phyloP scores from a whole-genome alignment of 129 eudicot genomes.

The Tagetes erecta region DNA sequence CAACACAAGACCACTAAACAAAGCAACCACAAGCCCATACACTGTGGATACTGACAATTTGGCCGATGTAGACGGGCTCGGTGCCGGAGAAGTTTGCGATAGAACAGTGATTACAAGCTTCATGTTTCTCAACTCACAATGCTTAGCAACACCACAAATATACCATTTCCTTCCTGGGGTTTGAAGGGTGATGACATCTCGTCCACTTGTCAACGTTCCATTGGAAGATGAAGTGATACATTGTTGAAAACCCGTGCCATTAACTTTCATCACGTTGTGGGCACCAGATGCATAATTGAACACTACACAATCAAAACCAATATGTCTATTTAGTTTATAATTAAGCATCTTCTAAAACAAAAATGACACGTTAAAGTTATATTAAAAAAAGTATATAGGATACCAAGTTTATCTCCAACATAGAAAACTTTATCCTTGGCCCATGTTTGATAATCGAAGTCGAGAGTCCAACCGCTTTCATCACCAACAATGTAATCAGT shows the following conservation, averaged over 20 bases:
- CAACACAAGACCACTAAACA: slow-evolving; percentile 1
- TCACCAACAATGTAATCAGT: slow-evolving; percentile 38
- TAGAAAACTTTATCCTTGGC: slow-evolving; percentile 37
- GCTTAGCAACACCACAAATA: slow-evolving; percentile 44
- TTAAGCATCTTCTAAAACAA: not conserved
- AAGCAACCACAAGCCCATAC: slow-evolving; percentile 8
- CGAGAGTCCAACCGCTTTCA: slow-evolving; percentile 37
- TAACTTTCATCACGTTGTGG: slow-evolving; percentile 45
- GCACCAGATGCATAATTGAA: slow-evolving; percentile 35
- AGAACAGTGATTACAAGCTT: slow-evolving; percentile 35
- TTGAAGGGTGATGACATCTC: slow-evolving; percentile 38
- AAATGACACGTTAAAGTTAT: no score
- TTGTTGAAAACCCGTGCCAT: slow-evolving; percentile 38
- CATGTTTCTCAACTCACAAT: slow-evolving; percentile 36
- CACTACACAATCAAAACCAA: slow-evolving; percentile 22
- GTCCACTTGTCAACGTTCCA: slow-evolving; percentile 36
- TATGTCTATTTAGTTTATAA: not conserved
- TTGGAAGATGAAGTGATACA: slow-evolving; percentile 19
- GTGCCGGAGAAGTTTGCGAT: slow-evolving; percentile 10
- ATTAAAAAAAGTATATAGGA: not conserved
- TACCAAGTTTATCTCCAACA: slow-evolving; percentile 45
- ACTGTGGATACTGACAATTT: slow-evolving; percentile 1
- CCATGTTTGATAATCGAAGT: slow-evolving; percentile 42
- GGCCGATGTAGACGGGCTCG: slow-evolving; percentile 20
- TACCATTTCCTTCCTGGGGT: slow-evolving; percentile 52